phyloP scores from a whole-genome alignment of 139 green algal species.

The Edaphochlamys debaryana region DNA sequence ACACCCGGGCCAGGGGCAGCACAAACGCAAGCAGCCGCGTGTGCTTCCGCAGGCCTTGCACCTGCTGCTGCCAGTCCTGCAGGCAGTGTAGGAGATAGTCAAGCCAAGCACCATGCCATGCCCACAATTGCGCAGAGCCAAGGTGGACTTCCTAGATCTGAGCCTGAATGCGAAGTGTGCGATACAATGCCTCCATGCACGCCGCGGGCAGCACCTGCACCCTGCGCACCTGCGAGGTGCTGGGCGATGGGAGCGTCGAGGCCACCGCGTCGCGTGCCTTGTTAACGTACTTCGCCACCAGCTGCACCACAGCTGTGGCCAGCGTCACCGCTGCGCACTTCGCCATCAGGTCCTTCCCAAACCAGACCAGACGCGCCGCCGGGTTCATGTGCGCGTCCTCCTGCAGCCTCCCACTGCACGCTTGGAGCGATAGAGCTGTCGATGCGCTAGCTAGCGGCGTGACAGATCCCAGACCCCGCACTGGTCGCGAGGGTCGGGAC shows the following conservation, averaged over 20 bases:
- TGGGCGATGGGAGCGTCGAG: constrained; percentile 45
- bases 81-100: background rate
- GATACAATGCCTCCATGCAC: background rate
- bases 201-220: constrained; percentile 36
- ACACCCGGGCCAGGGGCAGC: constrained; percentile 50
- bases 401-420: background rate
- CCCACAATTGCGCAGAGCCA: background rate
- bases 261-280: constrained; percentile 41
- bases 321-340: constrained; percentile 13
- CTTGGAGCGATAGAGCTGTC: background rate
- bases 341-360: constrained; percentile 8
- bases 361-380: constrained; percentile 20
- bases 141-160: background rate
- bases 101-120: background rate
- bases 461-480: background rate
- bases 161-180: background rate
- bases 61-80: constrained; percentile 47
- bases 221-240: constrained; percentile 12
- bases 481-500: background rate
- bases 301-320: constrained; percentile 5
- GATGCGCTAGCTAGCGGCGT: background rate
- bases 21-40: constrained; percentile 50
- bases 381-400: background rate
- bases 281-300: constrained; percentile 5
- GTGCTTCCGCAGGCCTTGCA: constrained; percentile 14